A percentile compares a stretch with the other conserved stretches of the same genome.
phyloP scores from a whole-genome alignment of 768 basidiomycete genomes.

The Botryobasidium botryosum region DNA sequence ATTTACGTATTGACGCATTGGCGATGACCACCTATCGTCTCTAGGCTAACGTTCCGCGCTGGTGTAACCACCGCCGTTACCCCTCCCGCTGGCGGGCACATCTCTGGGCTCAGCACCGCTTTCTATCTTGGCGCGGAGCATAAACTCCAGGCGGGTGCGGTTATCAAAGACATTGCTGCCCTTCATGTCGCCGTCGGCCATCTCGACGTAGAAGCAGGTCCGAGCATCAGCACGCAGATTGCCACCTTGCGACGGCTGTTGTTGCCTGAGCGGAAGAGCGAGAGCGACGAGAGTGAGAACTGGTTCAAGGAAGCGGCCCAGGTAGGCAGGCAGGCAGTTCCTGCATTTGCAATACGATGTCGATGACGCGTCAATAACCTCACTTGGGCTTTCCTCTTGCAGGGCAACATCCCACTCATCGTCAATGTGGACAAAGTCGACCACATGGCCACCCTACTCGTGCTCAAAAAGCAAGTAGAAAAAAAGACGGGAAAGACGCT shows the following conservation, averaged over 20 bases:
- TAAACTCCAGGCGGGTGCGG: constrained; percentile 41
- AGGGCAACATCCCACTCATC: constrained; percentile 45
- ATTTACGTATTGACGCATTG: too few relatives aligned
- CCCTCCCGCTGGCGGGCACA: constrained; percentile 40
- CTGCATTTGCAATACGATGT: background rate
- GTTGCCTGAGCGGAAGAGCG: constrained; percentile 17
- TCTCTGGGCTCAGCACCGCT: constrained; percentile 44
- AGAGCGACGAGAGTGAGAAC: constrained; percentile 25
- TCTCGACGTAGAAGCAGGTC: constrained; percentile 20
- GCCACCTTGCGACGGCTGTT: constrained; percentile 52
- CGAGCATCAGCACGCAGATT: constrained; percentile 69
- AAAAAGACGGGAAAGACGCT: constrained; percentile 24
- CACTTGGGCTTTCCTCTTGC: constrained; percentile 3
- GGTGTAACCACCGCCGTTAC: constrained; percentile 59
- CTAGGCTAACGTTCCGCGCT: constrained; percentile 51
- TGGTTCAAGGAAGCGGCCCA: constrained; percentile 34
- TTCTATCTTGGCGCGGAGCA: constrained; percentile 43
- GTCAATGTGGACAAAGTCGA: constrained; percentile 49
- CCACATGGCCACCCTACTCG: constrained; percentile 45
- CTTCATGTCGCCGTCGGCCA: constrained; percentile 48
- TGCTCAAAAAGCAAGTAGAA: constrained; percentile 48
- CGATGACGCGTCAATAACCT: constrained; percentile 1
- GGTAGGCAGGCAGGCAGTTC: constrained; percentile 19
- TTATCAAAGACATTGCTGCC: constrained; percentile 43
- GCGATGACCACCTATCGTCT: too few relatives aligned